Evolutionary conservation across 371 early-diverging fungal species (phyloP), one percentile per base, ranked within the genome.

Genomic region (Nematocida ironsii): DNA sequence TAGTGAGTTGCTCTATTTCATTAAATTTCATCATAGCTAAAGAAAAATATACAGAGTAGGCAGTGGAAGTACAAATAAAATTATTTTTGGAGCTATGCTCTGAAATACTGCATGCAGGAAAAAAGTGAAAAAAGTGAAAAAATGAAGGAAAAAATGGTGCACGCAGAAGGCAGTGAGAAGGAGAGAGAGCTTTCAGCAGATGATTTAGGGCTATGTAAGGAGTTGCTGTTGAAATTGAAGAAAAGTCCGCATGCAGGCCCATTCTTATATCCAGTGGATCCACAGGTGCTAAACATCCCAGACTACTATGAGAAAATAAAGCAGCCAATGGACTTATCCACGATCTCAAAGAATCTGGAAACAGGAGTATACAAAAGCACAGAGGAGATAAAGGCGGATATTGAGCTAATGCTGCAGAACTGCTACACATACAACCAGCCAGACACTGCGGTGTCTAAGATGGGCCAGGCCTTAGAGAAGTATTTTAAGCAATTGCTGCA

Each of bases 251-350:
- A 85, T 83, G 85, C 84, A 1, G 72, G 47, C 23, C 92, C 93
- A 2, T 96, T 96, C 83, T 85, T 93, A 27, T 91, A 90, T 57
- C 98, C 97, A 1, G 97, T 97, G 3, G 96, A 97, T 86, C 92
- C 93, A 50, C 88, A 94, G 45, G 90, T 90, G 57, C 88, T 95
- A 18, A 90, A 91, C 58, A 91, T 97, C 20, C 98, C 96, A 3
- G 94, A 93, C 83, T 99, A 99, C 86, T 91, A 91, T 25, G 90
- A 90, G 9, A 90, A 93, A 83, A 90, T 99, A 86, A 94, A 93
- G 84, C 83, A 90, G 40, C 99, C 99, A 0, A 98, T 99, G 96
- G 99, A 98, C 83, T 86, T 97, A 5, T 90, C 91, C 9, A 98
- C 98, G 0, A 91, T 95, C 20, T 92, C 92, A 74, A 87, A 88